Base-by-base conservation (phyloP, 2,329 filamentous ascomycete genomes). In the Blastomyces silverae region DNA sequence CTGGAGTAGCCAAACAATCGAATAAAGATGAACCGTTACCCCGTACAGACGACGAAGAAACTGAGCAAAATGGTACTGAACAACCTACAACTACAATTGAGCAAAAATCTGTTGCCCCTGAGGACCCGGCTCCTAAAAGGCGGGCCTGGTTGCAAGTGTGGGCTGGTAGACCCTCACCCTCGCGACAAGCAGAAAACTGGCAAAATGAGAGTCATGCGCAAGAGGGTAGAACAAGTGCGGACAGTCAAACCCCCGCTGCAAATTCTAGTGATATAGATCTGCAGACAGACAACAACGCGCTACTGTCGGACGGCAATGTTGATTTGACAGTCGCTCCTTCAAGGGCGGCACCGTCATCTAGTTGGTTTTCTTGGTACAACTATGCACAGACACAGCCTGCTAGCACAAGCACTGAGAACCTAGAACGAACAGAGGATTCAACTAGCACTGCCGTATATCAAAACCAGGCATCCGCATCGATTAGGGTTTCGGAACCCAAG, bases 121-220 rank as follows among this genome's bases (percentile, higher is more conserved):
- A 20, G 10, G 31, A 20, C 31, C 22, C 71, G 3, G 67, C 62
- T 15, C 64, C 74, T 37, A 73, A 74, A 50, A 80, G 77, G 64
- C 73, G 77, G 62, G 78, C 77, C 55, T 80, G 78, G 79, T 71
- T 79, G 64, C 78, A 79, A 65, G 78, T 80, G 74, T 79, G 75
- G 78, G 74, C 74, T 65, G 74, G 75, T 55, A 68, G 70, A 15
- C 68, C 68, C 31, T 66, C 71, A 31, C 62, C 70, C 31, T 67
- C 63, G 34, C 74, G 73, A 59, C 65, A 69, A 42, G 65, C 66
- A 63, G 69, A 76, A 63, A 69, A 72, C 48, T 53, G 59, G 20
- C 57, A 62, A 57, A 69, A 66, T 64, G 66, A 62, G 59, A 64
- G 57, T 64, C 69, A 56, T 17, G 48, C 63, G 56, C 66, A 69